Evolutionary conservation across 106 monocot species (phyloP), one percentile per base, ranked within the genome.

Genomic region (Cymbidium sinense): DNA sequence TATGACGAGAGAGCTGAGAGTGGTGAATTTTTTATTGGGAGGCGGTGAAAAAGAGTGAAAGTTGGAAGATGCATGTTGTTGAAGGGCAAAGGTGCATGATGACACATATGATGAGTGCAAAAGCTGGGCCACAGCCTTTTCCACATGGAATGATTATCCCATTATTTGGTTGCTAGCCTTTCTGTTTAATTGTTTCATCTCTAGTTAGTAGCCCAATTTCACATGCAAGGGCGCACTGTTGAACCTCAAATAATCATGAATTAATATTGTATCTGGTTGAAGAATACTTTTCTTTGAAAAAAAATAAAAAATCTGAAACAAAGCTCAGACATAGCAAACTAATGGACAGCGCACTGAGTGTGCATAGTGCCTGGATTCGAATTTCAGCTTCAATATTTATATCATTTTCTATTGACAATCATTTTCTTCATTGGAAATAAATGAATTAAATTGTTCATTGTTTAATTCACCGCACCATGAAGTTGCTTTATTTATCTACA

Each of bases 21-120:
- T 44, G 61, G 2, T 39, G 12, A 55, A 34, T 39, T 19, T n/a
- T 30, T 43, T 79, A 11, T 7, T 3, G 75, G 19, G 78, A 79
- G 71, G 81, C 12, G 79, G 78, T 52, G 77, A 76, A 83, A 88
- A 88, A n/a, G n/a, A 78, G 82, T 77, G 78, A 80, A 77, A 77
- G 91, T 64, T 74, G 81, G 73, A 73, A 75, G 23, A 37, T 15
- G 61, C 64, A 67, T 52, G 77, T 18, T 27, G 35, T 23, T n/a
- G 51, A 64, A 43, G 30, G 79, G 36, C 74, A 86, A 80, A 86
- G 61, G 77, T 83, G 76, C 78, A 90, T 90, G 78, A 87, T 88
- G 93, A 93, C 89, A 93, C 83, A 83, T 83, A 85, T 88, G 85
- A 94, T 91, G 87, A 87, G 77, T 35, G 75, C 65, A 89, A 93